A percentile compares a stretch with the other conserved stretches of the same genome.
Evolutionary conservation across 2,329 filamentous ascomycete species (phyloP).

Genomic region (Trichoderma endophyticum): DNA sequence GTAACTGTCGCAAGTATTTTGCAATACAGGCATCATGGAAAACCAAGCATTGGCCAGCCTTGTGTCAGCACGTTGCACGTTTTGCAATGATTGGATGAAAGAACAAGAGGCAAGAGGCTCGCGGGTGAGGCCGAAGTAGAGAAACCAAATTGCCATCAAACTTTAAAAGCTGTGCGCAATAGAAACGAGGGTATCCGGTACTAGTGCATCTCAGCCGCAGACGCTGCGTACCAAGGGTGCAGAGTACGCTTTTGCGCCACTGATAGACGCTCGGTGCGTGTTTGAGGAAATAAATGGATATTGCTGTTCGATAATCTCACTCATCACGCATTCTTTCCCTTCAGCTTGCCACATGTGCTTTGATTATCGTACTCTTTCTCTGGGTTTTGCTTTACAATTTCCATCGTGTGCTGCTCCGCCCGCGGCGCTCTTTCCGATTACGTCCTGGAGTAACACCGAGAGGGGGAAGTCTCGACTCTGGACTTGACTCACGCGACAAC

Average conservation of each 20-base stretch:
- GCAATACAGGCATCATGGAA: neutral
- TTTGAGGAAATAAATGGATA: conserved; percentile 9
- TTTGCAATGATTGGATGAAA: neutral
- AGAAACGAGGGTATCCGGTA: neutral
- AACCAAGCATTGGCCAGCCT: neutral
- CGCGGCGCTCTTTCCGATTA: conserved; percentile 6
- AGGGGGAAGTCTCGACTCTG: conserved; percentile 4
- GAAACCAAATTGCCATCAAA: conserved; percentile 3
- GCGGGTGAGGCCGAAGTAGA: conserved; percentile 6
- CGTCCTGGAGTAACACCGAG: neutral
- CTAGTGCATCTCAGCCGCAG: neutral
- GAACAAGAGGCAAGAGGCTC: neutral
- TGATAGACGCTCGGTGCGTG: neutral
- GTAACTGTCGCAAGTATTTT: neutral
- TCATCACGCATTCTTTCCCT: neutral
- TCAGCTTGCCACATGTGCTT: neutral
- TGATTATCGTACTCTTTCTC: neutral
- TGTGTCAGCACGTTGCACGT: neutral
- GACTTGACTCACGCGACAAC: conserved; percentile 22
- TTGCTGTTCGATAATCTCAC: neutral
- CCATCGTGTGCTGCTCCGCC: neutral
- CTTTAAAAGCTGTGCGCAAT: neutral
- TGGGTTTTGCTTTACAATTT: neutral
- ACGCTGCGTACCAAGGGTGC: neutral
- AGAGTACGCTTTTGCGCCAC: neutral